Base-by-base conservation (phyloP, 139 green algal genomes). In the Volvox africanus region DNA sequence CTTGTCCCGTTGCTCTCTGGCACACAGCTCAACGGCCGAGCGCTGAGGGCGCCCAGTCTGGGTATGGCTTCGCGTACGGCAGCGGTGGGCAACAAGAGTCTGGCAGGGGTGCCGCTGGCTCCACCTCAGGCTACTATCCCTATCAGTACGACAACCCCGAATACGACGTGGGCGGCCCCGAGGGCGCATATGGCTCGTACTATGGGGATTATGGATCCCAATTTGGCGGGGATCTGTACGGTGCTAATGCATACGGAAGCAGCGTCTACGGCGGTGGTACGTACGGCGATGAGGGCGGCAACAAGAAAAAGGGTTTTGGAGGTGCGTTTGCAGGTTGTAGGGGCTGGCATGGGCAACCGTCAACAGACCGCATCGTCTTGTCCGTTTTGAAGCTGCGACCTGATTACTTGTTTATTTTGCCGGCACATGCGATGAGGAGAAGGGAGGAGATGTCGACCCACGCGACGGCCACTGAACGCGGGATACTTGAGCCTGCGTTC, bases 231-330 rank as follows among this genome's bases (percentile, higher is more conserved):
- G 61, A 86, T 61, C 76, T 80, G 50, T 90, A 90, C 86, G 75
- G 86, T n/a, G 75, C 69, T 33, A 73, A 73, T 0, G 28, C 37
- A 73, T 90, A 90, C 86, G 55, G 55, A 12, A 65, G 55, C 16
- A 68, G 30, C 33, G 61, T 32, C 33, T 91, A 91, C 33, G 86
- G 84, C 26, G 65, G 67, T 32, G 75, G 68, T 9, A 68, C 22
- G 73, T 90, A 85, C 33, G 86, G 75, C 86, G 32, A 11, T 18
- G 30, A 22, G 36, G 44, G 86, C 19, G 76, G 61, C 33, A 35
- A 30, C 0, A 90, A 90, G 75, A 91, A 91, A 75, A 36, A 61
- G n/a, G 86, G 87, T 36, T 91, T 91, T 20, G 87, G 87, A 91
- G 87, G 87, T 91, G 73, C 3, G 65, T 28, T 73, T 55, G 44